Evolutionary conservation across 2,329 filamentous ascomycete genomes (phyloP).

Genomic region (Ceratocystis alfenasii): DNA sequence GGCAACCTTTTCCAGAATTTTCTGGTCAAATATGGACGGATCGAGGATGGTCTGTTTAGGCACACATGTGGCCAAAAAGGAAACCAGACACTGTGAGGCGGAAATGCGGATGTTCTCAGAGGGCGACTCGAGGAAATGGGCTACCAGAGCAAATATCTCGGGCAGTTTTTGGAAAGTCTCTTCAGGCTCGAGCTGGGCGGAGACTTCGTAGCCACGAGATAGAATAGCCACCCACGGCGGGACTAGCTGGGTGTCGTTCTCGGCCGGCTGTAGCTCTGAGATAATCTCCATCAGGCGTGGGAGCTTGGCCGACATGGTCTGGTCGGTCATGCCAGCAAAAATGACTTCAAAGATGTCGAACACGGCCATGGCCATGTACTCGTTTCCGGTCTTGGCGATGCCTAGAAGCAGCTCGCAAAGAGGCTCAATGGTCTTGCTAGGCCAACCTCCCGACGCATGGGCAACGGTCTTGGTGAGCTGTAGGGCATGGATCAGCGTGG

Average conservation of each 20-base stretch:
- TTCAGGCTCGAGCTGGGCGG: slow-evolving; percentile 73
- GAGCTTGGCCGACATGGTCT: slow-evolving; percentile 78
- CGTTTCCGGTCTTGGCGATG: slow-evolving; percentile 81
- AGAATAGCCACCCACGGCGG: slow-evolving; percentile 95
- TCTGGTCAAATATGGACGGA: slow-evolving; percentile 86
- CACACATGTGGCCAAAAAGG: slow-evolving; percentile 82
- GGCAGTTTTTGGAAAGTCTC: slow-evolving; percentile 88
- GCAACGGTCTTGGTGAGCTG: slow-evolving; percentile 88
- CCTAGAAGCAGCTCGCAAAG: slow-evolving; percentile 79
- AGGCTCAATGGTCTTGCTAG: slow-evolving; percentile 85
- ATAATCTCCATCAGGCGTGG: slow-evolving; percentile 84
- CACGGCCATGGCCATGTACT: slow-evolving; percentile 89
- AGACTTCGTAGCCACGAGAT: slow-evolving; percentile 87
- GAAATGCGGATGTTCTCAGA: slow-evolving; percentile 91
- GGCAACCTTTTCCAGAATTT: slow-evolving; percentile 69
- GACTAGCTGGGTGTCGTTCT: slow-evolving; percentile 87
- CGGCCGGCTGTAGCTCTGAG: slow-evolving; percentile 75
- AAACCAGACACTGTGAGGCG: slow-evolving; percentile 86
- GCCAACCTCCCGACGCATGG: slow-evolving; percentile 81
- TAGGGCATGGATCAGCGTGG: slow-evolving; percentile 77
- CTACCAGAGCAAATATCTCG: slow-evolving; percentile 67
- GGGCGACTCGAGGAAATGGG: slow-evolving; percentile 69
- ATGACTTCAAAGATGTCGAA: slow-evolving; percentile 98
- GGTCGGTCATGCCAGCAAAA: slow-evolving; percentile 82
- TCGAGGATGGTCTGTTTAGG: slow-evolving; percentile 73